Evolutionary conservation across 345 rosid species (phyloP), one percentile per base, ranked within the genome.

Genomic region (Isatis tinctoria): DNA sequence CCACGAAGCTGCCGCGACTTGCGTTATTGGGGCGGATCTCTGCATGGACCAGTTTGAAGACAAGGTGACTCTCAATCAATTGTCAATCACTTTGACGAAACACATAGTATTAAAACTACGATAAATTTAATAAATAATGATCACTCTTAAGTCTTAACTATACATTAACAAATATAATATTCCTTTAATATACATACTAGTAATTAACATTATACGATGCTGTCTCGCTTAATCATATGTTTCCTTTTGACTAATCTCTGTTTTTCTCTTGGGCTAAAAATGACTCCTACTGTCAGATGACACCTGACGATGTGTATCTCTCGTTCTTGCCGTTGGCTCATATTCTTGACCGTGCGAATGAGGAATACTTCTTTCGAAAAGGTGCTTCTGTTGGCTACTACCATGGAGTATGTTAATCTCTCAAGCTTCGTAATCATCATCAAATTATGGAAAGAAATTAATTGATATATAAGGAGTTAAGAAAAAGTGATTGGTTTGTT

Each of bases 251-350:
- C 58, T 26, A 12, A 24, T 51, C 17, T 22, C 11, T 53, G 17
- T 44, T 69, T 61, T 40, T 13, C 8, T 49, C 53, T 63, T 58
- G 33, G 60, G 62, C 30, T 61, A 26, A 26, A 67, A 35, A 43
- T 18, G 16, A 43, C 52, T 47, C 52, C 52, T 26, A 54, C 22
- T 47, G 28, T 65, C 74, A 95, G 97, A 91, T 95, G 97, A 90
- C 97, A 18, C 82, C 65, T 41, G 88, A 91, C 32, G 97, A 95
- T 67, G 96, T 90, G 43, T 95, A 91, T 76, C 84, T 95, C 60
- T 95, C 97, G n/a, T 95, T 95, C 82, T 78, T 94, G 62, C 99
- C 99, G 3, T 90, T 95, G 64, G 97, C 99, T 74, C 99, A 95
- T 78, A 77, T 87, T 51, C 90, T 95, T 54, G 99, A 95, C 70